Evolutionary conservation across 2,329 filamentous ascomycete species (phyloP), one percentile per base, ranked within the genome.

Genomic region (Colletotrichum sp.): DNA sequence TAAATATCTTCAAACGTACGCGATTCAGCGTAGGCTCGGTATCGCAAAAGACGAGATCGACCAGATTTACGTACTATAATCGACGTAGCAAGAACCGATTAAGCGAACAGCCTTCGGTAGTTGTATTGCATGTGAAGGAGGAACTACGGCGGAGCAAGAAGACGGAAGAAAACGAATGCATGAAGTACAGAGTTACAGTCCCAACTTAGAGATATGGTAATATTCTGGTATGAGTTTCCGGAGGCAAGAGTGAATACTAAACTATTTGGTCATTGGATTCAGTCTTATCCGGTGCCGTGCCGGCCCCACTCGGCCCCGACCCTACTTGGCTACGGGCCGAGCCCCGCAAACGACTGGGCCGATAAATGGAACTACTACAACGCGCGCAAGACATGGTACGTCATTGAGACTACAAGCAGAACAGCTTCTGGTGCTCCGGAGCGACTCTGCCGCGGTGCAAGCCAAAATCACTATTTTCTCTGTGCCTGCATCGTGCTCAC

Each of bases 191-290:
- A 52, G 3, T 7, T 12, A 1, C 4, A 13, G 11, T 8, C n/a
- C 12, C n/a, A 22, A 22, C 4, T 6, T 6, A 52, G 6, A 22
- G 2, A 13, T 25, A 5, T 52, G 2, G 6, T 3, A 22, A 13
- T 2, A 52, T 5, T 22, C 6, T 8, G 12, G 8, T 7, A 52
- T 13, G 44, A 52, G 7, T 2, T 25, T 2, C 6, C n/a, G 12
- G n/a, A 22, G n/a, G n/a, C 3, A 22, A 6, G 15, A 6, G 5
- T 12, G 6, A 48, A 0, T 22, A 16, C 3, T 12, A n/a, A 48
- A 48, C 44, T 22, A 13, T 48, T 48, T 2, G 44, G 44, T 3
- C 11, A 22, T 22, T 52, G 44, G 12, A 22, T 12, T 48, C n/a
- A 13, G 11, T 8, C 3, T 22, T 3, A 2, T 52, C 44, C n/a